Evolutionary conservation across 192 early-diverging fungal species (phyloP).

Genomic region (Backusella luteola): DNA sequence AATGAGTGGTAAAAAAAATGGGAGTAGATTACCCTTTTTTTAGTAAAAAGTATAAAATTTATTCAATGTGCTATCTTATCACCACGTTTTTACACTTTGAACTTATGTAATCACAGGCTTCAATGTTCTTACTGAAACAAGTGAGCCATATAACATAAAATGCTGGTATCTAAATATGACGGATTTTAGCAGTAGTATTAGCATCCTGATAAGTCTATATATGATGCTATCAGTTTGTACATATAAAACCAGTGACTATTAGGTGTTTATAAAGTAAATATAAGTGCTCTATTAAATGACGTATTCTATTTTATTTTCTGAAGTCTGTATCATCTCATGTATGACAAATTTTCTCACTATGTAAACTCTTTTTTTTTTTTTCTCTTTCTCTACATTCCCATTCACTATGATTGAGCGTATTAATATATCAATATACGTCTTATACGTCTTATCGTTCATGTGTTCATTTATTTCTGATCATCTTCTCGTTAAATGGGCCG

Average conservation of each 20-base stretch:
- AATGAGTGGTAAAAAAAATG: neutral
- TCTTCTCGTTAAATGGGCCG: too few species aligned
- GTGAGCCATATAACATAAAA: too few species aligned
- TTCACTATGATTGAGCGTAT: neutral
- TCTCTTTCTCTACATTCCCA: neutral
- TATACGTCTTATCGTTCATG: neutral
- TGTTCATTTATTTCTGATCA: too few species aligned
- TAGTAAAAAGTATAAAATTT: neutral
- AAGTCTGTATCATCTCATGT: neutral
- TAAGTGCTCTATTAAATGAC: neutral
- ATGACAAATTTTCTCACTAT: neutral
- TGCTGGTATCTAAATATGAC: too few species aligned
- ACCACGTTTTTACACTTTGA: neutral
- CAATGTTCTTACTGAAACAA: too few species aligned
- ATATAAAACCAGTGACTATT: too few species aligned
- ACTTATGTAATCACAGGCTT: neutral
- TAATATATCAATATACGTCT: neutral
- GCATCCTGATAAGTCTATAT: too few species aligned
- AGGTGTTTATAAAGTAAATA: too few species aligned
- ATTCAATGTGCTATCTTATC: neutral
- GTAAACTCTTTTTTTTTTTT: neutral
- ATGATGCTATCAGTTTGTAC: too few species aligned
- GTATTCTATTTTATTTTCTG: neutral
- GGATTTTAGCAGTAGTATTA: too few species aligned
- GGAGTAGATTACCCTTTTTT: neutral